Percentiles rank a stretch among this genome's conserved stretches.
phyloP scores from a whole-genome alignment of 2,329 filamentous ascomycete species.

The Paracamarosporium sp. region DNA sequence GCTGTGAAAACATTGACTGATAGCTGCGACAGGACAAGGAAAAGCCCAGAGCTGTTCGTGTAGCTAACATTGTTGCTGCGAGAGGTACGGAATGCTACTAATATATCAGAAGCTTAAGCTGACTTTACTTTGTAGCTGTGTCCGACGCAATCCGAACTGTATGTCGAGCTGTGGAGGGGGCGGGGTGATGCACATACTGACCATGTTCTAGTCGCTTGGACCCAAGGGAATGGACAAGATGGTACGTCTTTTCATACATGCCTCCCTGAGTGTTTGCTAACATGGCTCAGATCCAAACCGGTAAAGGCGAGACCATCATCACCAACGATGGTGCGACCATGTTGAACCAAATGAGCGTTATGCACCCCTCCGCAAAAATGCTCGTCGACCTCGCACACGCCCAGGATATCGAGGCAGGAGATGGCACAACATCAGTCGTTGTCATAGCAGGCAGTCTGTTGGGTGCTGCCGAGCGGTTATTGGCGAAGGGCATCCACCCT shows the following conservation, averaged over 20 bases:
- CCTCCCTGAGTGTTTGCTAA: constrained; percentile 14
- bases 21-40: constrained; percentile 74
- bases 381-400: constrained; percentile 95
- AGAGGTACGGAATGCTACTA: constrained; percentile 68
- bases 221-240: constrained; percentile 99
- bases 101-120: constrained; percentile 25
- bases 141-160: constrained; percentile 94
- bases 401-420: constrained; percentile 97
- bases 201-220: constrained; percentile 71
- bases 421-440: constrained; percentile 97
- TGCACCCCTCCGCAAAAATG: constrained; percentile 99
- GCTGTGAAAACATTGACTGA: constrained; percentile 49
- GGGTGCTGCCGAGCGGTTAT: constrained; percentile 88
- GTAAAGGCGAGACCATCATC: constrained; percentile 97
- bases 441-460: constrained; percentile 96
- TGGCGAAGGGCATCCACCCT: constrained; percentile 91
- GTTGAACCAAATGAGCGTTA: constrained; percentile 98
- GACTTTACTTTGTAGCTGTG: constrained; percentile 68
- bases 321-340: constrained; percentile 99
- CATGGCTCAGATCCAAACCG: constrained; percentile 76
- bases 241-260: constrained; percentile 54
- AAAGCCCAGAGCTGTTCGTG: constrained; percentile 97
- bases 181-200: constrained; percentile 33
- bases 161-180: constrained; percentile 39
- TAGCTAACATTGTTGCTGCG: constrained; percentile 95